Base-by-base conservation (phyloP, 768 basidiomycete genomes). In the Heimioporus sp. region DNA sequence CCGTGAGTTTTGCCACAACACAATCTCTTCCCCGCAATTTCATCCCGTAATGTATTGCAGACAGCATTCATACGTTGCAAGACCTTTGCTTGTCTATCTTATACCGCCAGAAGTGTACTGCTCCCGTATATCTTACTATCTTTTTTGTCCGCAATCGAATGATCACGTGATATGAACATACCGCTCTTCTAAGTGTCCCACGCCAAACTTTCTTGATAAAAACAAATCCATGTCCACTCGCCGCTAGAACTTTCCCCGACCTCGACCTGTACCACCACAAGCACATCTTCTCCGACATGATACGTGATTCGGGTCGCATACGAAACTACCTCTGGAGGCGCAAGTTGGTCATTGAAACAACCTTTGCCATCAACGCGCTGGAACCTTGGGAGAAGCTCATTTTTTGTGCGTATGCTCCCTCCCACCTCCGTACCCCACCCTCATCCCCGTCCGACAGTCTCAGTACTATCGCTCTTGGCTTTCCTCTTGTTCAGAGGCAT, bases 331-430 rank as follows among this genome's bases (percentile, higher is more conserved):
- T 83, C 43, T 83, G 84, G 82, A 75, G 73, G 13, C 71, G 74
- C 64, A 73, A 80, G 54, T 64, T 85, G 46, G 73, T 79, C 71
- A 65, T 87, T 32, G 83, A 85, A 64, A 70, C 76, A 3, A 84
- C 83, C 0, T 80, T 82, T 53, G 85, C 74, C 7, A 69, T 86
- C 37, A 74, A 76, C 28, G 76, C 86, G 59, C 67, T 86, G 51
- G 84, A 88, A 63, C 76, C 80, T 52, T 86, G 85, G 86, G 87
- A 87, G 74, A 82, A 83, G 60, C 60, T 79, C 42, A 64, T 85
- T 35, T 73, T 82, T 51, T 62, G 85, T 86, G 62, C 63, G 85
- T 74, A 20, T 20, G 8, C 3, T 46, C 32, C 24, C 15, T 41
- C 43, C 54, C 36, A 37, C 45, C 16, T 41, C 35, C 24, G 49